Percentiles rank a stretch among this genome's conserved stretches.
Evolutionary conservation across 169 alveolate species (phyloP).

Genomic region (Cytauxzoon felis): DNA sequence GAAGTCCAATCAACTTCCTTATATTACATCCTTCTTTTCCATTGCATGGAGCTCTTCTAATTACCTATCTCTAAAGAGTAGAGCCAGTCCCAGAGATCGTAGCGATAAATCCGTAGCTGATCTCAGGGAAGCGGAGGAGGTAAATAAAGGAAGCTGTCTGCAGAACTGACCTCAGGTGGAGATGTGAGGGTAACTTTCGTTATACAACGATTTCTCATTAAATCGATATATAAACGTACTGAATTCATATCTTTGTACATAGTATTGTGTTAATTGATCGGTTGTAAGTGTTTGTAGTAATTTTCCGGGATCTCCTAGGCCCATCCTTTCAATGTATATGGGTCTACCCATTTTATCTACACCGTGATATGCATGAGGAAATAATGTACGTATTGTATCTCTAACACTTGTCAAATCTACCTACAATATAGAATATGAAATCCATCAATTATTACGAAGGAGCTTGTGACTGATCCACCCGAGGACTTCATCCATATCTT

Average conservation of each 20-base stretch:
- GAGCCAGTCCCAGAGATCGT: too few species aligned
- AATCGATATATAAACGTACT: neutral
- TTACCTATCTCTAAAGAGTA: too few species aligned
- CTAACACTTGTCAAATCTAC: slow-evolving; percentile 32
- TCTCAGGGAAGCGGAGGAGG: neutral
- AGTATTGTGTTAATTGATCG: slow-evolving; percentile 49
- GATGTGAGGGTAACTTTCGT: neutral
- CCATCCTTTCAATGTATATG: slow-evolving; percentile 73
- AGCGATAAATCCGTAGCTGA: neutral
- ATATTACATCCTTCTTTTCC: too few species aligned
- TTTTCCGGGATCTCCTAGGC: slow-evolving; percentile 58
- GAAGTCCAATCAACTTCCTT: too few species aligned
- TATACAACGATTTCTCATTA: neutral
- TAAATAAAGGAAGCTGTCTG: neutral
- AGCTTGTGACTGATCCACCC: too few species aligned
- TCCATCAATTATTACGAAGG: too few species aligned
- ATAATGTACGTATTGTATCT: slow-evolving; percentile 42
- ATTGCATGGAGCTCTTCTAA: too few species aligned
- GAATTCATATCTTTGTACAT: slow-evolving; percentile 58
- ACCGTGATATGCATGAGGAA: slow-evolving; percentile 73
- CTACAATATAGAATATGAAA: too few species aligned
- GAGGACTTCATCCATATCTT: too few species aligned
- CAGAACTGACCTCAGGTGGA: neutral
- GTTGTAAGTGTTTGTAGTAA: slow-evolving; percentile 24
- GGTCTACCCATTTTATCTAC: slow-evolving; percentile 69